Conservation (phyloP, 1,284 basidiomycete genomes). For the Apiotrichum laibachii region DNA sequence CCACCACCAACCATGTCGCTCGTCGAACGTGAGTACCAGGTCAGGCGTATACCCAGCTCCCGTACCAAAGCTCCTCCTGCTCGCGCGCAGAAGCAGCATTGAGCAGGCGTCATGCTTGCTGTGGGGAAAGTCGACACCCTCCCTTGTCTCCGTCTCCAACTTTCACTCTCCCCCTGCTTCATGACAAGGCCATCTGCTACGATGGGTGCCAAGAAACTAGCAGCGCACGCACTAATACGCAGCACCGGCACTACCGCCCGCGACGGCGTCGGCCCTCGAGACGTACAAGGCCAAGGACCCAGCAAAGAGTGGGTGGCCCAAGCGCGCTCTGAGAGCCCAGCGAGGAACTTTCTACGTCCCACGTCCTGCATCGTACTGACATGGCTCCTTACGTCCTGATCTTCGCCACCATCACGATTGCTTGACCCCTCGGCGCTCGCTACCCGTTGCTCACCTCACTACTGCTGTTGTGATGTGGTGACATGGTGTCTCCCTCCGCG, state of each 20-base stretch:
- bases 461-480: not conserved
- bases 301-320: constrained; percentile 63
- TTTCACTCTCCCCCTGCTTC: not conserved
- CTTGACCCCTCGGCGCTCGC: too few relatives aligned
- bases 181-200: not conserved
- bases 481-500: not conserved
- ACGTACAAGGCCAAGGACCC: constrained; percentile 79
- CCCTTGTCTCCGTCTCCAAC: not conserved
- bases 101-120: too few relatives aligned
- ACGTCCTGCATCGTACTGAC: too few relatives aligned
- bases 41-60: not conserved
- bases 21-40: constrained; percentile 1
- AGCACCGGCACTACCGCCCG: constrained; percentile 41
- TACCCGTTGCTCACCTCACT: not conserved
- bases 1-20: not conserved
- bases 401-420: too few relatives aligned
- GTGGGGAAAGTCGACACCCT: too few relatives aligned
- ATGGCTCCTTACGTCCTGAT: too few relatives aligned
- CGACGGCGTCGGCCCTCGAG: constrained; percentile 65
- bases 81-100: too few relatives aligned
- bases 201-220: too few relatives aligned
- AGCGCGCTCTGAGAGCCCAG: too few relatives aligned
- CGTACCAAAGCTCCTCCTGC: too few relatives aligned
- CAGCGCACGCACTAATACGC: not conserved
- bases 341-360: too few relatives aligned